Conservation (phyloP, 73 alveolate species). For the Tetrahymena malaccensis region DNA sequence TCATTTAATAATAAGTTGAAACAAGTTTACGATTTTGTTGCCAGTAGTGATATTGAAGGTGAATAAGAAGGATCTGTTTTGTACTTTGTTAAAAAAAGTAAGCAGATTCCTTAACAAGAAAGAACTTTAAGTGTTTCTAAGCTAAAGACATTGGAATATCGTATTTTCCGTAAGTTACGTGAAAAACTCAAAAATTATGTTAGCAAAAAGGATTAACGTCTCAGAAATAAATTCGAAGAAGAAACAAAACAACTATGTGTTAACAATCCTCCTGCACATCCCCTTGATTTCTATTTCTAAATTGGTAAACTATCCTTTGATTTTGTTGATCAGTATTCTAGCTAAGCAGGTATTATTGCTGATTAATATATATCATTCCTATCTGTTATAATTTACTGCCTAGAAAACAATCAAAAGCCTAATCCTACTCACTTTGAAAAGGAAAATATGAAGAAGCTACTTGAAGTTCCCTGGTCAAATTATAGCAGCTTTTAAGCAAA, state of each 20-base stretch:
- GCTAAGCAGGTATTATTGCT: background rate
- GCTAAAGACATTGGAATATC: slow-evolving; percentile 84
- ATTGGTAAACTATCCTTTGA: slow-evolving; percentile 66
- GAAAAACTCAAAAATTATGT: slow-evolving; percentile 77
- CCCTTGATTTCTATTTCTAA: slow-evolving; percentile 67
- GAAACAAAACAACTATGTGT: slow-evolving; percentile 61
- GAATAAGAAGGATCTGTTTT: slow-evolving; percentile 93
- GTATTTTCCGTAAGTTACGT: slow-evolving; percentile 85
- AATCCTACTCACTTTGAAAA: slow-evolving; percentile 9
- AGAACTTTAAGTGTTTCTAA: slow-evolving; percentile 61
- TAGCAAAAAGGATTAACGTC: slow-evolving; percentile 9
- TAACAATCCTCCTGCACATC: slow-evolving; percentile 68
- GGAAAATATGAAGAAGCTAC: slow-evolving; percentile 16
- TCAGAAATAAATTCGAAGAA: slow-evolving; percentile 56
- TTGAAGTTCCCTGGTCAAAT: slow-evolving; percentile 4
- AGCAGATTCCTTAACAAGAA: slow-evolving; percentile 13
- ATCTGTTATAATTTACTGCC: background rate
- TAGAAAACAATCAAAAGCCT: background rate
- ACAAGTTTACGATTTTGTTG: slow-evolving; percentile 55
- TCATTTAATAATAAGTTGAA: slow-evolving; percentile 43
- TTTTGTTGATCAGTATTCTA: slow-evolving; percentile 9
- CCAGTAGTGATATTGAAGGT: slow-evolving; percentile 59
- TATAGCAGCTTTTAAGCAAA: background rate
- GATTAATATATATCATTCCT: background rate
- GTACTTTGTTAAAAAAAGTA: slow-evolving; percentile 51